These are phyloP conservation scores for Aspergillus affinis DNA, from an alignment of 495 filamentous ascomycete genomes.

Conservation along the genomic window DNA sequence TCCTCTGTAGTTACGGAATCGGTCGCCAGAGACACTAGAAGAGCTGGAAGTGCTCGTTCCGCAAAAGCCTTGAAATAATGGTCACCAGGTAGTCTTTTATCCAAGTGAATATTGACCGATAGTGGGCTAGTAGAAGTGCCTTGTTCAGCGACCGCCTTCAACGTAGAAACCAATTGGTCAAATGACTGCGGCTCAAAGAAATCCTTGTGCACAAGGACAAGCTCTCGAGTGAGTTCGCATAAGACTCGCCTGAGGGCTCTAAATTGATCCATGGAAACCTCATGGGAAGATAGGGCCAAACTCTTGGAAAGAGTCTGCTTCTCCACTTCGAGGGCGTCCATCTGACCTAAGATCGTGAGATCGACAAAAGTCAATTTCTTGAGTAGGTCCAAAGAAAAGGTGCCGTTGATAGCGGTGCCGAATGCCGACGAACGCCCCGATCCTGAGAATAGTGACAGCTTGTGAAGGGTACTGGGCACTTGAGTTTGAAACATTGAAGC, in stretches of 20 bases:
- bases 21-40: slow-evolving; percentile 29
- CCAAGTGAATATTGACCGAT: slow-evolving; percentile 16
- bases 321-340: slow-evolving; percentile 65
- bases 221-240: slow-evolving; percentile 47
- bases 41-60: slow-evolving; percentile 31
- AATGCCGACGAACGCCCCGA: slow-evolving; percentile 24
- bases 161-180: slow-evolving; percentile 24
- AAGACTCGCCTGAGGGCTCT: slow-evolving; percentile 47
- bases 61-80: slow-evolving; percentile 40
- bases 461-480: slow-evolving; percentile 39
- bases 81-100: slow-evolving; percentile 23
- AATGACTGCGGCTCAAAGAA: slow-evolving; percentile 35
- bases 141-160: slow-evolving; percentile 29
- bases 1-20: slow-evolving; percentile 14
- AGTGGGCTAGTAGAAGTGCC: slow-evolving; percentile 9
- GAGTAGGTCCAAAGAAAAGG: slow-evolving; percentile 55
- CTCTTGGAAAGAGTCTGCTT: slow-evolving; percentile 58
- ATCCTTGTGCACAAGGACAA: slow-evolving; percentile 45
- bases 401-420: slow-evolving; percentile 48
- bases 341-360: slow-evolving; percentile 56
- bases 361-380: slow-evolving; percentile 53
- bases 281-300: slow-evolving; percentile 45
- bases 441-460: slow-evolving; percentile 38
- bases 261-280: slow-evolving; percentile 48
- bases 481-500: slow-evolving; percentile 31